phyloP scores from a whole-genome alignment of 148 eudicot species.

The Gaultheria prostrata region DNA sequence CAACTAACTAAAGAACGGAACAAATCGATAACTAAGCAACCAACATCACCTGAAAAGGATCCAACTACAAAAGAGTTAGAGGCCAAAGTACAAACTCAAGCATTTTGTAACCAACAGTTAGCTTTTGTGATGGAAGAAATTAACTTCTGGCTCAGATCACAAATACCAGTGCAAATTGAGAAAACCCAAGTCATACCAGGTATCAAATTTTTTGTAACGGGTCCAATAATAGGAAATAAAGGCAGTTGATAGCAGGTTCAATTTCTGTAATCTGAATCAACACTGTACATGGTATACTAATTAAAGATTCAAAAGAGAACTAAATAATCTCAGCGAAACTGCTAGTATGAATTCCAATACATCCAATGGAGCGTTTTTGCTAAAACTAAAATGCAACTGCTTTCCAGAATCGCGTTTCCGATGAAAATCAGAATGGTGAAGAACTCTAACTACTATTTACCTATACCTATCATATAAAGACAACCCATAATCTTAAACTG shows the following conservation, averaged over 20 bases:
- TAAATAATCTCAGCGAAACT: not conserved
- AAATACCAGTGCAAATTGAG: not conserved
- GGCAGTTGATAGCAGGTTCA: not conserved
- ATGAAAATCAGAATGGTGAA: not conserved
- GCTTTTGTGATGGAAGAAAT: not conserved
- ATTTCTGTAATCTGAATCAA: not conserved
- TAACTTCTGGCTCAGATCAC: not conserved
- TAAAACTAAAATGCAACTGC: not conserved
- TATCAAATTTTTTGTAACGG: not conserved
- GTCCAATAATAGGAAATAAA: not conserved
- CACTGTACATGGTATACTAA: not conserved
- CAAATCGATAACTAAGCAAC: not conserved
- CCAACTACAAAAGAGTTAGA: not conserved
- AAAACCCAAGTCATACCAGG: not conserved
- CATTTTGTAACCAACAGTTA: not conserved
- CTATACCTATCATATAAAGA: not conserved
- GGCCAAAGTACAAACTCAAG: conserved; percentile 4
- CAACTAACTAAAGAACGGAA: not conserved
- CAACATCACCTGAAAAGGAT: not conserved
- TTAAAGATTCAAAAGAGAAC: not conserved
- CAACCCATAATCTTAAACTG: not conserved
- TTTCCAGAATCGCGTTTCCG: not conserved
- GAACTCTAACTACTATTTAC: not conserved
- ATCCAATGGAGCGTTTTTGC: not conserved
- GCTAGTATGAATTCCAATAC: not conserved